Percentiles rank a stretch among this genome's conserved stretches.
These are phyloP conservation scores for Penicillium griseofulvum DNA, from an alignment of 2,329 filamentous ascomycete genomes.

Conservation along the genomic window DNA sequence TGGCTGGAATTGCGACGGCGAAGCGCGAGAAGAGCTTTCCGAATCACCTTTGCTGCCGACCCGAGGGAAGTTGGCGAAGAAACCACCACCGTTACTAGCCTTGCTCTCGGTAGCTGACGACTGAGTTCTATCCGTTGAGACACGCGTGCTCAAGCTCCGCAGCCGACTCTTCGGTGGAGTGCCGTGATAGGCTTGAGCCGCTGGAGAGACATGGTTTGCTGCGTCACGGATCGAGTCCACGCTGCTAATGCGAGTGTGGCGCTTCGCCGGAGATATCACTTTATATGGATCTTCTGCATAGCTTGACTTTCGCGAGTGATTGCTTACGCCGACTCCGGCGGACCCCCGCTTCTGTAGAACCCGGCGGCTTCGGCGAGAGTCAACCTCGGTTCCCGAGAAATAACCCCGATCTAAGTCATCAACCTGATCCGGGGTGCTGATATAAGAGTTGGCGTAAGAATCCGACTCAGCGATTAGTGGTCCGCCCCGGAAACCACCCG, in stretches of 20 bases:
- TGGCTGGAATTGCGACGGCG: conserved; percentile 47
- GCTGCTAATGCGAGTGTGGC: conserved; percentile 77
- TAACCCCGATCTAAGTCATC: conserved; percentile 81
- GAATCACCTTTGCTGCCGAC: conserved; percentile 45
- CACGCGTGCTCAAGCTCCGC: conserved; percentile 61
- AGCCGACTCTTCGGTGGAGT: conserved; percentile 54
- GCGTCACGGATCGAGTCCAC: conserved; percentile 69
- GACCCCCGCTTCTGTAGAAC: conserved; percentile 71
- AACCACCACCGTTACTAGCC: conserved; percentile 21
- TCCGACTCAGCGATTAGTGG: conserved; percentile 30
- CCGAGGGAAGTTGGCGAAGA: conserved; percentile 47
- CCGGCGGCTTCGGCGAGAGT: conserved; percentile 68
- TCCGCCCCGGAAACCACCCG: conserved; percentile 16
- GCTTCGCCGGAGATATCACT: conserved; percentile 63
- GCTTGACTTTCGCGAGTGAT: conserved; percentile 70
- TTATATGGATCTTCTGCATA: conserved; percentile 71
- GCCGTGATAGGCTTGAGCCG: conserved; percentile 65
- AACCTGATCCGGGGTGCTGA: conserved; percentile 33
- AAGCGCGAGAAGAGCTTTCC: conserved; percentile 52
- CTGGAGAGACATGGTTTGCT: conserved; percentile 51
- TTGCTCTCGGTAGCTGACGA: conserved; percentile 59
- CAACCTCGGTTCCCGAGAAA: conserved; percentile 84
- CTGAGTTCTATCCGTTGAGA: conserved; percentile 34
- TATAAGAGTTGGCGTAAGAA: conserved; percentile 19
- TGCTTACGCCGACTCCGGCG: conserved; percentile 35